Base-by-base conservation (phyloP, 2,329 filamentous ascomycete species). In the Plenodomus tracheiphilus region DNA sequence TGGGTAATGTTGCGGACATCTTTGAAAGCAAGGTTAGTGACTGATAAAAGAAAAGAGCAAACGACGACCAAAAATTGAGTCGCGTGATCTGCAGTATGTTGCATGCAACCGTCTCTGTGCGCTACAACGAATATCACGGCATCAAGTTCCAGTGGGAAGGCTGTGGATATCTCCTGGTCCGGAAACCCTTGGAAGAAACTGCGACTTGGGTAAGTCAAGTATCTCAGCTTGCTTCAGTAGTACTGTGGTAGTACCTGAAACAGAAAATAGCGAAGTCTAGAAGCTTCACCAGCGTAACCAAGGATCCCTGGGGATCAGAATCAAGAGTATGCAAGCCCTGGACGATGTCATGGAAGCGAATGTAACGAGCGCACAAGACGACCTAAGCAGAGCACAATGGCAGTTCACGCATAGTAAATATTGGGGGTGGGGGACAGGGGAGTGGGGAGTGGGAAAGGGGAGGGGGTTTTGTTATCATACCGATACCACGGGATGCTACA, bases 1-100 rank as follows among this genome's bases (percentile, higher is more conserved):
- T 99, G 94, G 79, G 94, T 97, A 81, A 99, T 99, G 84, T 99
- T 96, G 81, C 92, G 93, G 82, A 99, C 94, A 88, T 99, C 94
- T 97, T 97, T 73, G 79, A 80, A 79, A 75, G 79, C 74, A 82
- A 84, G 82, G 89, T 96, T 95, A 96, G 91, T 85, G 85, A 77
- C 80, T 59, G 62, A 69, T 74, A 70, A 76, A 69, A 69, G 52
- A 58, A 61, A 59, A 63, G 66, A 75, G 68, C 69, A 75, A 71
- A 70, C 58, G 72, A 64, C 66, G 74, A 77, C 75, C 81, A 81
- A 74, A n/a, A 76, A 79, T 79, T 76, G 77, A 79, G 73, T 74
- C 80, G 77, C 81, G 78, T 79, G 81, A 79, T 77, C 79, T 79
- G 77, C 74, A 79, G 68, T 67, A 72, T 74, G 72, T 69, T 74